Evolutionary conservation across 1,139 yeast genomes (phyloP).

Genomic region (Williopsis jadinii): DNA sequence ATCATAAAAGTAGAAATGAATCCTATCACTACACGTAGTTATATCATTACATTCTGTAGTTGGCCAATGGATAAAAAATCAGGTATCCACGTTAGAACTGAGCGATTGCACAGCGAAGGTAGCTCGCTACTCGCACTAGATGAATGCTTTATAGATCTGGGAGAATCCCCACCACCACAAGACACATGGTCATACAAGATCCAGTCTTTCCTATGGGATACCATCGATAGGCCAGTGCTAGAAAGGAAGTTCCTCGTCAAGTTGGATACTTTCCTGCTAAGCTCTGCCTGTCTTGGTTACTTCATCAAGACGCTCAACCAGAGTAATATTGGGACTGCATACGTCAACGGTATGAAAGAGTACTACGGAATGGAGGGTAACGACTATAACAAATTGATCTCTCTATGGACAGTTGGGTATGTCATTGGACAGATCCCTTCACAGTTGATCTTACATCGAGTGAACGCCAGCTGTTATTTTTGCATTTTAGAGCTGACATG

Average conservation of each 20-base stretch:
- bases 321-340: conserved; percentile 40
- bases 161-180: too few relatives aligned
- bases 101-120: too few relatives aligned
- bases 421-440: conserved; percentile 47
- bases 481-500: conserved; percentile 12
- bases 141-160: neutral
- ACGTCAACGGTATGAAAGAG: conserved; percentile 32
- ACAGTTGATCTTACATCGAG: conserved; percentile 23
- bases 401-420: conserved; percentile 28
- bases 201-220: conserved; percentile 24
- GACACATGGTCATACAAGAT: neutral
- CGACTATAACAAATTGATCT: conserved; percentile 22
- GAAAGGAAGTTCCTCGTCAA: conserved; percentile 5
- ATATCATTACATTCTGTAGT: too few relatives aligned
- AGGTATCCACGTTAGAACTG: too few relatives aligned
- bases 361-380: conserved; percentile 39
- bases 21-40: too few relatives aligned
- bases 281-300: conserved; percentile 5
- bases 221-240: conserved; percentile 35
- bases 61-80: too few relatives aligned
- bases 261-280: conserved; percentile 7
- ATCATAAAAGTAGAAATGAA: too few relatives aligned
- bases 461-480: conserved; percentile 13
- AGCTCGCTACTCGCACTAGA: too few relatives aligned
- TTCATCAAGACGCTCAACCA: conserved; percentile 31